Base-by-base conservation (phyloP, 768 basidiomycete species). In the Lanmaoa rubissima region DNA sequence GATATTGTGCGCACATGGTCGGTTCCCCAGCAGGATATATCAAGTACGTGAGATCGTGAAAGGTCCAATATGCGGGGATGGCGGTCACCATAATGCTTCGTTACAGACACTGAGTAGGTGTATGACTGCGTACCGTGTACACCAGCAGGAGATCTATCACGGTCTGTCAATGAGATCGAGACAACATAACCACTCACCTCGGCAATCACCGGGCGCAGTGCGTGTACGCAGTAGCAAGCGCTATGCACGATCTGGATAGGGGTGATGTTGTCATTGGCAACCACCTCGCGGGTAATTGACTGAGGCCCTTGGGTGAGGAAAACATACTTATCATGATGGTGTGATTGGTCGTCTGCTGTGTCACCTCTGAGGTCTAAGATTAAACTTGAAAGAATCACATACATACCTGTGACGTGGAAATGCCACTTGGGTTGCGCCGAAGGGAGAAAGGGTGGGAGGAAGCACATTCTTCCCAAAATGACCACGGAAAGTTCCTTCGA, bases 131-230 rank as follows among this genome's bases (percentile, higher is more conserved):
- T 21, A 43, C 55, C 51, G 38, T 43, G 57, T 38, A 26, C n/a
- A 11, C 49, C 12, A 5, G 43, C 36, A 42, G 32, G 28, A 51
- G 48, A 54, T 58, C 54, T 38, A 16, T 24, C 13, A 44, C 17
- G 24, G 34, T 26, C 45, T 49, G 48, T 44, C 26, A 26, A 40
- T 34, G 38, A 61, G 44, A 58, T 58, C 41, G 64, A 51, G 42
- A 34, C 21, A 52, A 43, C 31, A 39, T 10, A 24, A 31, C 31
- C 39, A 31, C 31, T 39, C 36, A 44, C 31, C 17, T 5, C 54
- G 61, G 66, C 35, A 54, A 68, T 57, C 64, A 49, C 61, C 58
- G 58, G 17, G 34, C 36, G 26, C 40, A 45, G 21, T 36, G 46
- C 28, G 39, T 48, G 53, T 28, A n/a, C 14, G 60, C 38, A 40